Percentiles rank a stretch among this genome's conserved stretches.
phyloP scores from a whole-genome alignment of 2,329 filamentous ascomycete species.

The Microcera coccophila region DNA sequence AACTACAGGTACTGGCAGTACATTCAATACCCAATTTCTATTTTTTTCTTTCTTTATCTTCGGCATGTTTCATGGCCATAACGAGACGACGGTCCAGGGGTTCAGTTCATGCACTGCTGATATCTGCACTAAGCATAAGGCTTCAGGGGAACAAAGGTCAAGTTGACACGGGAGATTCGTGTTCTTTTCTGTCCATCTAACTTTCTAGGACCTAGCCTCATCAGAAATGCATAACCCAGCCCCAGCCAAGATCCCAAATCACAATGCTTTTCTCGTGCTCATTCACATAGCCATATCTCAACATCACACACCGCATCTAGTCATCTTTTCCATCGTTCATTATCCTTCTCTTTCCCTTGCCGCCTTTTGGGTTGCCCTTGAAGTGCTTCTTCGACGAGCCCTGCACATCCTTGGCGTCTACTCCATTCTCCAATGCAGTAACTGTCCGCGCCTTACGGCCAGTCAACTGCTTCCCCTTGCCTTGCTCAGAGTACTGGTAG shows the following conservation, averaged over 20 bases:
- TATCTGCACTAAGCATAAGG: too few relatives aligned
- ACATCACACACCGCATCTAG: slow-evolving; percentile 12
- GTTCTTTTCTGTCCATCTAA: not conserved
- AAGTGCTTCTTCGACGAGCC: slow-evolving; percentile 85
- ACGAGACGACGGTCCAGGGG: too few relatives aligned
- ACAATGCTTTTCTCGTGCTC: not conserved
- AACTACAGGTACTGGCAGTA: slow-evolving; percentile 24
- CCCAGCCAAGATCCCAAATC: not conserved
- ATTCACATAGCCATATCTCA: slow-evolving; percentile 30
- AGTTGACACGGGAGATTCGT: not conserved
- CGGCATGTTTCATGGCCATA: too few relatives aligned
- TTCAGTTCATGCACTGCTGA: too few relatives aligned
- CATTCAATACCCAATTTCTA: slow-evolving; percentile 32
- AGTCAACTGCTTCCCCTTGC: slow-evolving; percentile 65
- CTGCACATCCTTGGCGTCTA: slow-evolving; percentile 76
- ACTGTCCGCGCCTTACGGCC: slow-evolving; percentile 80
- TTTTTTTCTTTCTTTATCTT: too few relatives aligned
- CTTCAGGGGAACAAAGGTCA: too few relatives aligned
- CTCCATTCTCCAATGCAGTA: slow-evolving; percentile 75
- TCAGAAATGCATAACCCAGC: not conserved
- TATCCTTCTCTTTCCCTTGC: slow-evolving; percentile 46
- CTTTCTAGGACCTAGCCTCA: not conserved
- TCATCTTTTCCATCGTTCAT: slow-evolving; percentile 20
- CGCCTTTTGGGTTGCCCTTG: slow-evolving; percentile 67
- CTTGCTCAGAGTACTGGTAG: slow-evolving; percentile 83